Evolutionary conservation across 805 yeast genomes (phyloP).

Genomic region (Wickerhamiella alocasiicola): DNA sequence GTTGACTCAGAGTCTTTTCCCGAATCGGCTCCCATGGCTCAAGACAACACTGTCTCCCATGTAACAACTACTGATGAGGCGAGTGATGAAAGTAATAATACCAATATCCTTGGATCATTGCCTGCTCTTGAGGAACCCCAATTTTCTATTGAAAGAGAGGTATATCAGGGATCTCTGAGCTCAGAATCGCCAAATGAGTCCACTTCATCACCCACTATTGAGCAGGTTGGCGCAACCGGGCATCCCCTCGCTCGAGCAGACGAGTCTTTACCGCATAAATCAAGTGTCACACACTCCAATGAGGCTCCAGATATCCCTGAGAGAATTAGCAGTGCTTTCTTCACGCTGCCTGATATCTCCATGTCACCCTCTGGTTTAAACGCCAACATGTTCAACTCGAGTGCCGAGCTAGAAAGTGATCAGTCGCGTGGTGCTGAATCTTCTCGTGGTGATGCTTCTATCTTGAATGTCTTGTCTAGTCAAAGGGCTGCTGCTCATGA

Average conservation of each 20-base stretch:
- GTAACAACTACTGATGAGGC: not conserved
- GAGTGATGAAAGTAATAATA: not conserved
- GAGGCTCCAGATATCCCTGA: not conserved
- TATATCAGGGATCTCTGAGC: not conserved
- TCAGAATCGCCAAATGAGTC: too few relatives aligned
- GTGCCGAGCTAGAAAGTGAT: too few relatives aligned
- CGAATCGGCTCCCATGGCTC: not conserved
- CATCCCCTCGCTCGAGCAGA: not conserved
- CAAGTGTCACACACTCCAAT: not conserved
- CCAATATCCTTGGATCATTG: not conserved
- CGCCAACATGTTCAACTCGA: not conserved
- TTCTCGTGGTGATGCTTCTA: too few relatives aligned
- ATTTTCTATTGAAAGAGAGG: not conserved
- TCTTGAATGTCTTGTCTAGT: too few relatives aligned
- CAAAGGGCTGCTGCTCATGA: too few relatives aligned
- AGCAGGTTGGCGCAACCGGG: not conserved
- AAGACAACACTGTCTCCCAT: too few relatives aligned
- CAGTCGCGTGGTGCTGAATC: too few relatives aligned
- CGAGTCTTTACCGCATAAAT: not conserved
- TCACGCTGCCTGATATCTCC: slow-evolving; percentile 1
- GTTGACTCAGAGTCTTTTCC: not conserved
- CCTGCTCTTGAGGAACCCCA: too few relatives aligned
- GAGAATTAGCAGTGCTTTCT: not conserved
- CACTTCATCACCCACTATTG: too few relatives aligned
- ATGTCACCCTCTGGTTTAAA: slow-evolving; percentile 1